Conservation (phyloP, 2,329 filamentous ascomycete genomes). For the Scedosporium aurantiacum region DNA sequence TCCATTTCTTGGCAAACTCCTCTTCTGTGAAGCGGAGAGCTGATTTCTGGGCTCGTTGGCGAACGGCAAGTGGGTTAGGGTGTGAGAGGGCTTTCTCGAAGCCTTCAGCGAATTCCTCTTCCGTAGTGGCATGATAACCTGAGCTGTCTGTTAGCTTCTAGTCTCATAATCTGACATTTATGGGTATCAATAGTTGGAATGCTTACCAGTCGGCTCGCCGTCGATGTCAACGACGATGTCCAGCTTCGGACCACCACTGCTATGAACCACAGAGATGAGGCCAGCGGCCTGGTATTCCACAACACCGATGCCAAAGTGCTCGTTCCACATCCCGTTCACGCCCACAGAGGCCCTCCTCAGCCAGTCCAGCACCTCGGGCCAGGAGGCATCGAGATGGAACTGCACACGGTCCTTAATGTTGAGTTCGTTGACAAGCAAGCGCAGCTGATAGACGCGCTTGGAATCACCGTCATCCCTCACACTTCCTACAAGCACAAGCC, state of each 20-base stretch:
- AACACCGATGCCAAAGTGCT: conserved; percentile 96
- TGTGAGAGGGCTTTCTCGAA: conserved; percentile 69
- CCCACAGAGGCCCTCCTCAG: conserved; percentile 68
- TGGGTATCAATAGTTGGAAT: neutral
- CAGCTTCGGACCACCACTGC: conserved; percentile 83
- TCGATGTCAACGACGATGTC: conserved; percentile 83
- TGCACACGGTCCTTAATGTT: conserved; percentile 73
- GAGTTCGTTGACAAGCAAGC: conserved; percentile 77
- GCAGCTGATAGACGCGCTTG: conserved; percentile 76
- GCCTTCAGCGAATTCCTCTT: conserved; percentile 66
- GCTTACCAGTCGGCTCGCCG: conserved; percentile 62
- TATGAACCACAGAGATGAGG: conserved; percentile 82
- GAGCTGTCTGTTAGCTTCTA: conserved; percentile 12
- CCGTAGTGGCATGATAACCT: conserved; percentile 78
- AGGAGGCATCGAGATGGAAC: conserved; percentile 83
- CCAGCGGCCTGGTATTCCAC: conserved; percentile 97
- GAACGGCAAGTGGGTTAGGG: conserved; percentile 62
- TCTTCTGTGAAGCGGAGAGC: conserved; percentile 80
- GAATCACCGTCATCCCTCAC: conserved; percentile 78
- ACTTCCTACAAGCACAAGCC: conserved; percentile 77
- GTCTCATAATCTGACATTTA: neutral
- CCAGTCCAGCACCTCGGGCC: conserved; percentile 76
- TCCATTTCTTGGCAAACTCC: conserved; percentile 73
- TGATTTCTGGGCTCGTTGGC: conserved; percentile 63
- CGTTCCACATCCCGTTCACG: conserved; percentile 99